Base-by-base conservation (phyloP, 108 stramenopile genomes). In the Discostella stelligeroides region DNA sequence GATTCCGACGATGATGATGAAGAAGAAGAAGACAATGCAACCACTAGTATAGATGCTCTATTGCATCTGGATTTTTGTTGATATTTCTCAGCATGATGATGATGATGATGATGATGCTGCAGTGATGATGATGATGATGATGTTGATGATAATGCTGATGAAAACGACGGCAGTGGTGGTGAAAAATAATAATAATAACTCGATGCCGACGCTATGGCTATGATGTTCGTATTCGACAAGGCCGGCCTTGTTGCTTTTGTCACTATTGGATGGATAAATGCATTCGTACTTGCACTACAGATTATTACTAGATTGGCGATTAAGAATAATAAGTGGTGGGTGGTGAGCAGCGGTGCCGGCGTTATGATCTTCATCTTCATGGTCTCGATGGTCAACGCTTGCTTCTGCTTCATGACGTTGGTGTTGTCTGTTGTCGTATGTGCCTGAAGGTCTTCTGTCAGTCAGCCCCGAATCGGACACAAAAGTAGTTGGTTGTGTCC, bases 1-100 rank as follows among this genome's bases (percentile, higher is more conserved):
- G 58, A 60, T 41, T 11, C 30, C 46, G 65, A 57, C 38, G 65
- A 63, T n/a, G 75, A 42, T 17, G 67, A 55, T 27, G 65, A 50
- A 28, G 56, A 29, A 12, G 57, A 40, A 1, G 42, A 15, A 12
- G 48, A 38, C 11, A 51, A 56, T 25, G 58, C 1, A 20, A 55
- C 11, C 7, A 20, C 28, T 14, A 20, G 2, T 20, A 14, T 3
- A 20, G 54, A 55, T 27, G 20, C 5, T 29, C 14, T 27, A 14
- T 14, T 3, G 11, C 54, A 20, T 27, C 34, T 34, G 5, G 5
- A 5, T 34, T 34, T 3, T 34, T 6, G 34, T 3, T 34, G 34
- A 6, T 6, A 34, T 34, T 34, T 34, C 34, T 34, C 34, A 34
- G 6, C 3, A 34, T 5, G 34, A 34, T 34, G 34, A 34, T 27